These are phyloP conservation scores for Chytriomyces confervae DNA, from an alignment of 192 early-diverging fungal genomes.

Conservation along the genomic window DNA sequence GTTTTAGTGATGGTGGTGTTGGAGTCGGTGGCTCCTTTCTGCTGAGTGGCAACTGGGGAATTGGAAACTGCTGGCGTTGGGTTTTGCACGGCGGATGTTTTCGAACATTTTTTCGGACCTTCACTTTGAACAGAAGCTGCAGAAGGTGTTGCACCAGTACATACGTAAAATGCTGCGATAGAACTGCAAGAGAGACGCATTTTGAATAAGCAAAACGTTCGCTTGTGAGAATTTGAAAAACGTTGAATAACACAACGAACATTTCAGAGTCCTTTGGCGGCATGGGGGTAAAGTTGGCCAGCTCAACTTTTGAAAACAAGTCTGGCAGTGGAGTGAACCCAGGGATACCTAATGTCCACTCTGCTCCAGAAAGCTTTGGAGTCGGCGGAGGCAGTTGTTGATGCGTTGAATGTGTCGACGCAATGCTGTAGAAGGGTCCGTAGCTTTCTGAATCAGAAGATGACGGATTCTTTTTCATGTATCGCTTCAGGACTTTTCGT, in stretches of 20 bases:
- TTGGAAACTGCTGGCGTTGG: not conserved
- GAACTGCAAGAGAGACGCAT: too few species aligned
- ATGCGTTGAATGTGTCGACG: not conserved
- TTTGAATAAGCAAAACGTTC: too few species aligned
- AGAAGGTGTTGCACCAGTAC: not conserved
- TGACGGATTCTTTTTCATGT: not conserved
- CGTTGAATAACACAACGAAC: too few species aligned
- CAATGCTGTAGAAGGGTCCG: not conserved
- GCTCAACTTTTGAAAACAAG: not conserved
- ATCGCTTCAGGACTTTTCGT: too few species aligned
- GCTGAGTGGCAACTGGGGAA: not conserved
- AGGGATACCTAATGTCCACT: not conserved
- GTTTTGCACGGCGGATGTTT: too few species aligned
- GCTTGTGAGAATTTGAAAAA: too few species aligned
- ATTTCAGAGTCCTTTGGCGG: too few species aligned
- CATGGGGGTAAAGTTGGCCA: too few species aligned
- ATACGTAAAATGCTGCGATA: not conserved
- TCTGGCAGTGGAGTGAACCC: not conserved
- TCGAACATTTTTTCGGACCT: too few species aligned
- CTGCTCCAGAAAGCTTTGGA: not conserved
- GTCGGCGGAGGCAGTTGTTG: not conserved
- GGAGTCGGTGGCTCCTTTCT: not conserved
- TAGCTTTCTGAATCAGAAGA: not conserved
- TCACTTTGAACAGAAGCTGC: too few species aligned
- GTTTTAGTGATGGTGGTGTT: not conserved